Evolutionary conservation across 352 stramenopile species (phyloP).

Genomic region (Globisporangium okanoganense): DNA sequence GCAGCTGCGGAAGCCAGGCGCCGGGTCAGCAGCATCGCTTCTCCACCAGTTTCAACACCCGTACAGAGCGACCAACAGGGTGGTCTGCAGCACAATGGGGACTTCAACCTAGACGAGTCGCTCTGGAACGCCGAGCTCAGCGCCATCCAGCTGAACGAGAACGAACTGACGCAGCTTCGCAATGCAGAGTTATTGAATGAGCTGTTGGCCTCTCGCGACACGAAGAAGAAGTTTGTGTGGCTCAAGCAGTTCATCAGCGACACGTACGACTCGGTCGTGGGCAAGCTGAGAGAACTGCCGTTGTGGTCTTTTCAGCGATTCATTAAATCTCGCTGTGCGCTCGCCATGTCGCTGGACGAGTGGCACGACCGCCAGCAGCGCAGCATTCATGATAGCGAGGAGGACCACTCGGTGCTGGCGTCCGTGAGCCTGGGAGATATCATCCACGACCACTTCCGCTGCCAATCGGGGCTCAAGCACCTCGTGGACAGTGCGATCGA

Average conservation of each 20-base stretch:
- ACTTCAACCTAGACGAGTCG: slow-evolving; percentile 18
- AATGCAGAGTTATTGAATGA: slow-evolving; percentile 17
- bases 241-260: slow-evolving; percentile 72
- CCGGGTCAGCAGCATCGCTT: background rate
- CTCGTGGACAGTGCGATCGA: slow-evolving; percentile 47
- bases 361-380: slow-evolving; percentile 19
- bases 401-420: slow-evolving; percentile 9
- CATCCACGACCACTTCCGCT: slow-evolving; percentile 61
- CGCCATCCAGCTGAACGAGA: slow-evolving; percentile 28
- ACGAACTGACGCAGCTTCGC: background rate
- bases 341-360: slow-evolving; percentile 48
- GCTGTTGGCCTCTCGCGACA: slow-evolving; percentile 33
- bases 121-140: slow-evolving; percentile 12
- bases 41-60: background rate
- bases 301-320: slow-evolving; percentile 17
- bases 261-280: slow-evolving; percentile 64
- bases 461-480: slow-evolving; percentile 45
- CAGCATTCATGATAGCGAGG: slow-evolving; percentile 10
- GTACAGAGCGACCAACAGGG: background rate
- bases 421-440: slow-evolving; percentile 35
- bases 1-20: background rate
- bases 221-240: slow-evolving; percentile 37
- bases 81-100: slow-evolving; percentile 3
- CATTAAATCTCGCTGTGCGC: slow-evolving; percentile 30
- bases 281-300: slow-evolving; percentile 37